These are phyloP conservation scores for Candolleomyces efflorescens DNA, from an alignment of 768 basidiomycete genomes.

Conservation along the genomic window DNA sequence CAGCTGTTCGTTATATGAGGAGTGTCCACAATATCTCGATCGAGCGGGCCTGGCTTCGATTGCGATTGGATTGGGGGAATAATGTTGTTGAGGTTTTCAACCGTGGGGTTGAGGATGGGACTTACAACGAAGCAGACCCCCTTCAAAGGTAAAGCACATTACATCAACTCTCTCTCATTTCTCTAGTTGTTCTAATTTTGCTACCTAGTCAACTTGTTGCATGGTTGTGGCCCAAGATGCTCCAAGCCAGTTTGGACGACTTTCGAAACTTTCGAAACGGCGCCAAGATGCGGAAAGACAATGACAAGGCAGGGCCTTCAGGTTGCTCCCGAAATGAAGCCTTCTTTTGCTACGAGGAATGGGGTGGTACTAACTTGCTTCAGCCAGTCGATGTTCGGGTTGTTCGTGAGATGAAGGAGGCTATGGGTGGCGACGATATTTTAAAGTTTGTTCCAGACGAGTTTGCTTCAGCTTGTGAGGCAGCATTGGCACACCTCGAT, in stretches of 20 bases:
- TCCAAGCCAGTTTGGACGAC: constrained; percentile 16
- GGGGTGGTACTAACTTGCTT: constrained; percentile 26
- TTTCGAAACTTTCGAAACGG: constrained; percentile 22
- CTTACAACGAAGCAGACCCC: constrained; percentile 19
- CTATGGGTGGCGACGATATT: constrained; percentile 25
- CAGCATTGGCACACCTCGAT: too few relatives aligned
- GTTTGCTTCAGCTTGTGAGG: constrained; percentile 21
- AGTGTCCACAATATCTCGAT: constrained; percentile 31
- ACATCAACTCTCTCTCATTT: constrained; percentile 1
- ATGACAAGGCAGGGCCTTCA: constrained; percentile 29
- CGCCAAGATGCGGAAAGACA: constrained; percentile 22
- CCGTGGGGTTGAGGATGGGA: constrained; percentile 17
- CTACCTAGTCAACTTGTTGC: constrained; percentile 17
- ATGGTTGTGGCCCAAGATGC: constrained; percentile 26
- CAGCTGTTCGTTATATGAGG: constrained; percentile 25
- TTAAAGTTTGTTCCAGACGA: constrained; percentile 25
- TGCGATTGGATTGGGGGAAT: constrained; percentile 27
- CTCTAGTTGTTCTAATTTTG: background rate
- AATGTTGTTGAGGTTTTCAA: constrained; percentile 22
- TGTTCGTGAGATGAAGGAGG: constrained; percentile 23
- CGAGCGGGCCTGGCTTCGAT: constrained; percentile 30
- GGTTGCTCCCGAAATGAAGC: constrained; percentile 30
- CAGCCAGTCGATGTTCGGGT: constrained; percentile 16
- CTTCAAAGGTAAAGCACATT: constrained; percentile 24
- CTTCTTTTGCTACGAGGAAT: constrained; percentile 18